Conservation (phyloP, 495 filamentous ascomycete genomes). For the Pyronema domesticum region DNA sequence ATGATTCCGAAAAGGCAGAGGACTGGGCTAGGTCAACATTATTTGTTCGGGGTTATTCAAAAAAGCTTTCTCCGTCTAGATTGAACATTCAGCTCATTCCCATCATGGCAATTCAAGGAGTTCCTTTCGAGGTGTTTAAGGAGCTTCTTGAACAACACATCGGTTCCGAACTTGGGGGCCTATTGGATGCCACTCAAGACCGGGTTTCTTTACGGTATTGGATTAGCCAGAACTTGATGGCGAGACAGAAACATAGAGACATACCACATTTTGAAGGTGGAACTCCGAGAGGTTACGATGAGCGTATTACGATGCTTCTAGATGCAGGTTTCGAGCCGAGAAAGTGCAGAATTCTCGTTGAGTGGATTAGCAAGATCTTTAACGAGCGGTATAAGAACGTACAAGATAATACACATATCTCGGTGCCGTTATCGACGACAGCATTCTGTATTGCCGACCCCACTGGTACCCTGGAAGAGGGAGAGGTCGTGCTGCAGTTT, state of each 20-base stretch:
- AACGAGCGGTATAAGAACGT: conserved; percentile 36
- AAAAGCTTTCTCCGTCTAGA: conserved; percentile 41
- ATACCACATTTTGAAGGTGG: conserved; percentile 24
- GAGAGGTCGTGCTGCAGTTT: conserved; percentile 66
- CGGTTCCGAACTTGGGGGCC: conserved; percentile 37
- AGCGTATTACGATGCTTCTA: conserved; percentile 38
- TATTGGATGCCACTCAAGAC: conserved; percentile 39
- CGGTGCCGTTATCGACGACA: conserved; percentile 55
- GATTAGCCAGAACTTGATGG: conserved; percentile 29
- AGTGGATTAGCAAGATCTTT: conserved; percentile 37
- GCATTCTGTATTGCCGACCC: conserved; percentile 73
- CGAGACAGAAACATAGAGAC: conserved; percentile 8
- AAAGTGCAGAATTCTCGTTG: conserved; percentile 40
- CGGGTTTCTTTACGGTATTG: conserved; percentile 37
- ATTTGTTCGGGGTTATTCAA: conserved; percentile 49
- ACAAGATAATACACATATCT: conserved; percentile 49
- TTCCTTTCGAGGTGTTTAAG: conserved; percentile 32
- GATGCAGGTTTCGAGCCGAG: conserved; percentile 27
- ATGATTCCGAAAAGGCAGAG: conserved; percentile 25
- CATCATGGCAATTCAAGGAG: conserved; percentile 51
- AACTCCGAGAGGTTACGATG: conserved; percentile 34
- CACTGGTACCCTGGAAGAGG: conserved; percentile 45
- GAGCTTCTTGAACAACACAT: conserved; percentile 42
- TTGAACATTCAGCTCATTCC: conserved; percentile 65
- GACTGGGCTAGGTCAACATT: conserved; percentile 46